phyloP scores from a whole-genome alignment of 169 alveolate species.

The Plasmodium knowlesi region DNA sequence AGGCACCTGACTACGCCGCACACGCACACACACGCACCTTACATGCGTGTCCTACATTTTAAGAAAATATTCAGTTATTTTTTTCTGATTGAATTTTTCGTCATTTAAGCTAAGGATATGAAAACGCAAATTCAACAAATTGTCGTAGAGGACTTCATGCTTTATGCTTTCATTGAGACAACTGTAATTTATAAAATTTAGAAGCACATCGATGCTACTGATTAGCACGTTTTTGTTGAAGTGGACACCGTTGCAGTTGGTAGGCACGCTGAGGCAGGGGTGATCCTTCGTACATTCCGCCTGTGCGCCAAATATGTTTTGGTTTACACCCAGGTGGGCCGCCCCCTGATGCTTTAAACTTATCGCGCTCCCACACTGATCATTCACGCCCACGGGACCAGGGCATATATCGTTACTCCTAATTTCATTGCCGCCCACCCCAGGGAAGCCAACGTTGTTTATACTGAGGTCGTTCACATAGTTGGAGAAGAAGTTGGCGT shows the following conservation, averaged over 20 bases:
- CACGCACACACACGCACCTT: no score
- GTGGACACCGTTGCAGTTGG: conserved; percentile 14
- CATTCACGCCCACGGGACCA: background rate
- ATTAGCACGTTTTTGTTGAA: conserved; percentile 43
- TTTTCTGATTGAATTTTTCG: conserved; percentile 55
- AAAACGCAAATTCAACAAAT: conserved; percentile 57
- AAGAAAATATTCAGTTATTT: conserved; percentile 56
- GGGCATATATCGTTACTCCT: conserved; percentile 5
- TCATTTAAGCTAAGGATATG: conserved; percentile 59
- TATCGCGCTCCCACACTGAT: background rate
- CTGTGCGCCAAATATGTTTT: background rate
- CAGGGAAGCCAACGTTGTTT: background rate
- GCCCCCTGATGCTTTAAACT: background rate
- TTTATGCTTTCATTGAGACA: conserved; percentile 47
- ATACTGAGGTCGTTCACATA: background rate
- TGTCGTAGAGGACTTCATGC: conserved; percentile 48
- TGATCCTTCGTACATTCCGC: background rate
- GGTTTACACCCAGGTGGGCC: background rate
- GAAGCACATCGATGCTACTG: conserved; percentile 37
- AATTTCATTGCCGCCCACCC: conserved; percentile 1
- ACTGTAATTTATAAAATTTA: conserved; percentile 60
- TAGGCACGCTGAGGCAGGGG: background rate
- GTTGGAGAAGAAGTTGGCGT: conserved; percentile 6
- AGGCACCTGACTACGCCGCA: background rate
- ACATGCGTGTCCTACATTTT: conserved; percentile 17